Evolutionary conservation across 2,329 filamentous ascomycete species (phyloP), one percentile per base, ranked within the genome.

Genomic region (Camillea tinctor): DNA sequence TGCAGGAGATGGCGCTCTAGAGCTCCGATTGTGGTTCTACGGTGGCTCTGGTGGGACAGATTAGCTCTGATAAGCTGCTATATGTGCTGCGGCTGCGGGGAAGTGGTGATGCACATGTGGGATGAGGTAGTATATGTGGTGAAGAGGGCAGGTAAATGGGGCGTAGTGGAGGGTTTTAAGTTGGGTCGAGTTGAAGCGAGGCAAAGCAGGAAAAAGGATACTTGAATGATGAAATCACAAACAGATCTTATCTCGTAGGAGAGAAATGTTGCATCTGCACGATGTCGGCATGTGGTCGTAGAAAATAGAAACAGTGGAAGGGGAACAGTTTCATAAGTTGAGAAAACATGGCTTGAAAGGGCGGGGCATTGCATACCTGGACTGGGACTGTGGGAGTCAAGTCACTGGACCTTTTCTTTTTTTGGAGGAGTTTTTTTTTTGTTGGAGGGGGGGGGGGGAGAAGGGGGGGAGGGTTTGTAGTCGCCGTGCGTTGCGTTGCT

Each of bases 31-130:
- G 64, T 64, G 61, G 62, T 60, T 60, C 59, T 62, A 58, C 69
- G 66, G 68, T 67, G 62, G 63, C 59, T 62, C 60, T 70, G 66
- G 68, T 67, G 62, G 63, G 57, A 64, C 23, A 52, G 54, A 69
- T 72, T 68, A 72, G 70, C 67, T 71, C 63, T 72, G 70, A 71
- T 72, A 69, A 71, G 67, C 64, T 67, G 59, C 52, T 51, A 51
- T 44, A 50, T 57, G 52, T 62, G 64, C n/a, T n/a, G 61, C 57
- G 63, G 63, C 64, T 66, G 68, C 66, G 69, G 68, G 69, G 68
- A 68, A 69, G 60, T 56, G 60, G 59, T 22, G 55, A 55, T 53
- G 60, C 61, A 63, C 58, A 66, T 65, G 67, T 68, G 65, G 63
- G 59, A 62, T 62, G 62, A 64, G 56, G 60, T 60, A 30, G 55